phyloP scores from a whole-genome alignment of 345 rosid genomes.

The Brassica cretica region DNA sequence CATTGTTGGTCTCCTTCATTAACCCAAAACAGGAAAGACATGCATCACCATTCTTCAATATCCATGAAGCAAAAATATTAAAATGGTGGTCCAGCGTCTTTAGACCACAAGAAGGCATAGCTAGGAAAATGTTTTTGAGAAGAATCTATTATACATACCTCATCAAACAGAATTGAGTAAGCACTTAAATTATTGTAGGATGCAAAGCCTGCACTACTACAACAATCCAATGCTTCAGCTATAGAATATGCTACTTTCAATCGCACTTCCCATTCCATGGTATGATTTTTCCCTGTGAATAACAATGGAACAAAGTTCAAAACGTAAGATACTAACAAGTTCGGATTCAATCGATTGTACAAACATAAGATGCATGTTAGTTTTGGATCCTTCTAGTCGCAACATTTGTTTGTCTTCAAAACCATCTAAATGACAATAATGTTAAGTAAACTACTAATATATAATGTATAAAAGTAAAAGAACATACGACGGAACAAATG shows the following conservation, averaged over 20 bases:
- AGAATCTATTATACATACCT: constrained; percentile 47
- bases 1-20: constrained; percentile 72
- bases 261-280: constrained; percentile 79
- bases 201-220: constrained; percentile 64
- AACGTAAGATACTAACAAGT: not conserved
- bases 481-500: constrained; percentile 82
- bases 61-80: not conserved
- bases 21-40: constrained; percentile 92
- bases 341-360: not conserved
- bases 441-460: not conserved
- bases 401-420: not conserved
- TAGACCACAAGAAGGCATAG: not conserved
- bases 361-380: not conserved
- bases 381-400: not conserved
- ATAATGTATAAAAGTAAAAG: not conserved
- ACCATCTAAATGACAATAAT: not conserved
- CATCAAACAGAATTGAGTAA: constrained; percentile 79
- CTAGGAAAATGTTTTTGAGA: constrained; percentile 1
- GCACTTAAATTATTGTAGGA: constrained; percentile 78
- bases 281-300: constrained; percentile 69
- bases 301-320: constrained; percentile 24
- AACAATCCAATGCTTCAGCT: constrained; percentile 79
- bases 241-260: constrained; percentile 67
- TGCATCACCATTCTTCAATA: constrained; percentile 73
- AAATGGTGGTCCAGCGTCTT: not conserved